Base-by-base conservation (phyloP, 2,329 filamentous ascomycete genomes). In the Uncinocarpus reesii region DNA sequence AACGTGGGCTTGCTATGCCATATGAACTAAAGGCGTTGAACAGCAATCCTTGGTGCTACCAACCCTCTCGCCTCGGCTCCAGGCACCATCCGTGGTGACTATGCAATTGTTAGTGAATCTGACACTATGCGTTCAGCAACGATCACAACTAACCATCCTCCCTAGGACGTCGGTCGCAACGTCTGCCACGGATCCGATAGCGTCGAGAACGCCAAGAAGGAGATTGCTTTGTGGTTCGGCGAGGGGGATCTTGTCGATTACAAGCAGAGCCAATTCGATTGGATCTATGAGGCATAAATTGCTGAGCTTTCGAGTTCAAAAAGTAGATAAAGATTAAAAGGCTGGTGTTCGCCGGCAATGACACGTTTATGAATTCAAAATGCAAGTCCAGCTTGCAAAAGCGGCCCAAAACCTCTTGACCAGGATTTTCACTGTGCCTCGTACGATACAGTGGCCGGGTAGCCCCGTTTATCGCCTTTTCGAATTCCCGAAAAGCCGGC, bases 121-220 rank as follows among this genome's bases (percentile, higher is more conserved):
- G 16, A 38, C 5, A 34, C 35, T 1, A 23, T 49, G 10, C 3
- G 13, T 16, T 28, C 15, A 18, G 18, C 15, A 29, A 15, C 15
- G 29, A 37, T 47, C 47, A 53, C 57, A 26, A 58, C 53, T 48
- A 42, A 52, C 38, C 18, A 7, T 48, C 47, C 4, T 44, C 23
- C 4, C 11, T 48, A 75, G 73, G 82, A 87, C 64, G 83, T 88
- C 68, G 92, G 92, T 75, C 87, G 90, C 72, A 98, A 98, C 79
- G 88, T 96, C 76, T 96, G 90, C 86, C 92, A 98, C 83, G 92
- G 92, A 70, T 95, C 88, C 73, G 92, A 98, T 80, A 82, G 79
- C 69, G 90, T 98, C 73, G 92, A 98, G 82, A 95, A 81, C 77
- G 92, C 92, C 74, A 81, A 96, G 84, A 95, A 96, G 86, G 92